Percentiles rank a stretch among this genome's conserved stretches.
These are phyloP conservation scores for Thalassiosira hispida DNA, from an alignment of 352 stramenopile species.

Conservation along the genomic window DNA sequence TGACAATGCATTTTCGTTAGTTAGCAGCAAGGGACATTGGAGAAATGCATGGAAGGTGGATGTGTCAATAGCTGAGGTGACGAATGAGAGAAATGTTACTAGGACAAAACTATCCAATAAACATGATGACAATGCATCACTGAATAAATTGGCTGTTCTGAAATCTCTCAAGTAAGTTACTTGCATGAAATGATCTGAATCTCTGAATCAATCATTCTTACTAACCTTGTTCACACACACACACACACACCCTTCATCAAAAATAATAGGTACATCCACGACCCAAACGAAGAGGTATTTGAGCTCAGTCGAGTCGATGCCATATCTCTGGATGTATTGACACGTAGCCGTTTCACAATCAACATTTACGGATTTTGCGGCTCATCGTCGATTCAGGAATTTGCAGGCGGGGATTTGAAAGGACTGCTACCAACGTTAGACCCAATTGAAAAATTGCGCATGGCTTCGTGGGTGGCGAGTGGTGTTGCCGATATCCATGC, in stretches of 20 bases:
- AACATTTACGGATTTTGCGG: constrained; percentile 59
- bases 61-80: constrained; percentile 15
- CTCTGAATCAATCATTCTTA: background rate
- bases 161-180: constrained; percentile 60
- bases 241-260: background rate
- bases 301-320: constrained; percentile 56
- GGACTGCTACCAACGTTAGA: constrained; percentile 30
- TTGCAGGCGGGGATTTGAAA: constrained; percentile 45
- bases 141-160: constrained; percentile 40
- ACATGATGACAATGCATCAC: constrained; percentile 1
- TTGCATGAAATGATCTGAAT: background rate
- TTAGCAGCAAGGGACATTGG: constrained; percentile 60
- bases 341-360: constrained; percentile 43
- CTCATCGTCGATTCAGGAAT: constrained; percentile 47
- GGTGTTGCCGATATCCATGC: constrained; percentile 54
- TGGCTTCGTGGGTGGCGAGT: constrained; percentile 42
- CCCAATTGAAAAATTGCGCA: constrained; percentile 47
- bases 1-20: constrained; percentile 37
- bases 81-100: constrained; percentile 1
- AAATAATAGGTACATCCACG: constrained; percentile 41
- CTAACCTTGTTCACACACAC: background rate
- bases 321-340: constrained; percentile 49
- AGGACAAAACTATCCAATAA: background rate
- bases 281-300: constrained; percentile 52
- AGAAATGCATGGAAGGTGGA: constrained; percentile 61